Evolutionary conservation across 805 yeast genomes (phyloP).

Genomic region (Saturnispora saitoi): DNA sequence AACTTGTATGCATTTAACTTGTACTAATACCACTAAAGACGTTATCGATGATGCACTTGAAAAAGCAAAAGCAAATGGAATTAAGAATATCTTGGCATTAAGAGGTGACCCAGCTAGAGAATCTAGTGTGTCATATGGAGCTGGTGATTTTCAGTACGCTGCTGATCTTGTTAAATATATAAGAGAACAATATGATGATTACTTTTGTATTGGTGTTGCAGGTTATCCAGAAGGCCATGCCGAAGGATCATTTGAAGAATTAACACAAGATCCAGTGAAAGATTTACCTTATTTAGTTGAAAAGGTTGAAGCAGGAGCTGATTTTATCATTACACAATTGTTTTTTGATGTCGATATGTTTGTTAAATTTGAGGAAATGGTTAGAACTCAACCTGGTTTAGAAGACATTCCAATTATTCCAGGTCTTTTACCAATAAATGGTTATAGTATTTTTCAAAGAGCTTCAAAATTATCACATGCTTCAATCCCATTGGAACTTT

Average conservation of each 20-base stretch:
- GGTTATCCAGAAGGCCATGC: slow-evolving; percentile 98
- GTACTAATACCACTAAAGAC: slow-evolving; percentile 79
- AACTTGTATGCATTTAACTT: slow-evolving; percentile 89
- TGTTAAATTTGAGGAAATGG: slow-evolving; percentile 48
- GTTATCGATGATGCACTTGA: slow-evolving; percentile 73
- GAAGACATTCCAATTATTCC: slow-evolving; percentile 57
- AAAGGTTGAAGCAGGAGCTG: slow-evolving; percentile 91
- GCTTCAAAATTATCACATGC: slow-evolving; percentile 90
- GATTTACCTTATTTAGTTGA: slow-evolving; percentile 78
- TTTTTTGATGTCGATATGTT: slow-evolving; percentile 83
- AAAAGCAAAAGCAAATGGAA: slow-evolving; percentile 67
- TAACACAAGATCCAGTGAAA: slow-evolving; percentile 51
- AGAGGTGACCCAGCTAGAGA: slow-evolving; percentile 95
- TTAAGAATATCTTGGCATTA: slow-evolving; percentile 81
- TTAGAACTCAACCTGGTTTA: slow-evolving; percentile 34
- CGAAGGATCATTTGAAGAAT: slow-evolving; percentile 61
- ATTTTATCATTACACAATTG: slow-evolving; percentile 83
- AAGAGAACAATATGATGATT: slow-evolving; percentile 58
- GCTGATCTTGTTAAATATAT: slow-evolving; percentile 82
- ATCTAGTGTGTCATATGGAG: slow-evolving; percentile 37
- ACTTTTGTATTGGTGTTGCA: slow-evolving; percentile 92
- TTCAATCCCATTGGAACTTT: slow-evolving; percentile 53
- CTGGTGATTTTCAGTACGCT: slow-evolving; percentile 61
- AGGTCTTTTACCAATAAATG: slow-evolving; percentile 87
- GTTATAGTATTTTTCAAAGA: slow-evolving; percentile 71